Conservation (phyloP, 257 asterid genomes). For the Thymus mandschuricus region DNA sequence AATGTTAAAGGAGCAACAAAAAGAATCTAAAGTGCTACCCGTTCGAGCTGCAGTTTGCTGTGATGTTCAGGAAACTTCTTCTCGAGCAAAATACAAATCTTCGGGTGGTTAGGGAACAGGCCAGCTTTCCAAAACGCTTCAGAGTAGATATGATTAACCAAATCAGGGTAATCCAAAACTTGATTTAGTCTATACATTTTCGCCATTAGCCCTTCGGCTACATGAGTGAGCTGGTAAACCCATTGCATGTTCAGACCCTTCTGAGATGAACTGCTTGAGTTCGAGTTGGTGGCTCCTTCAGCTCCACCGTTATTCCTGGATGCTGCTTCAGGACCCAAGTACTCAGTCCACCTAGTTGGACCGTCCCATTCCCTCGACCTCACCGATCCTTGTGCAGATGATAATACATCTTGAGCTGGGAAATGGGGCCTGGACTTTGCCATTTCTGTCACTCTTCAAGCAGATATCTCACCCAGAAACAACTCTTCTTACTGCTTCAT, state of each 20-base stretch:
- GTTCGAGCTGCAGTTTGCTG: slow-evolving; percentile 94
- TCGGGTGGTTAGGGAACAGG: slow-evolving; percentile 90
- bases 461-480: slow-evolving; percentile 31
- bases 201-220: slow-evolving; percentile 97
- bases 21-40: slow-evolving; percentile 53
- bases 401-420: slow-evolving; percentile 65
- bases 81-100: slow-evolving; percentile 80
- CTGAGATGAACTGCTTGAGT: slow-evolving; percentile 53
- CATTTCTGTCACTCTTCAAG: slow-evolving; percentile 52
- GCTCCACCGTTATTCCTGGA: slow-evolving; percentile 60
- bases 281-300: slow-evolving; percentile 52
- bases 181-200: slow-evolving; percentile 93
- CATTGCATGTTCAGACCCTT: slow-evolving; percentile 98
- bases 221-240: slow-evolving; percentile 94
- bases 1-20: slow-evolving; percentile 17
- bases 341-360: slow-evolving; percentile 92
- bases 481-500: slow-evolving; percentile 44
- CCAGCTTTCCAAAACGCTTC: slow-evolving; percentile 97
- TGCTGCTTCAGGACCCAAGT: slow-evolving; percentile 75
- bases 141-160: slow-evolving; percentile 71
- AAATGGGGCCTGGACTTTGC: slow-evolving; percentile 70
- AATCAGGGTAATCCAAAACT: slow-evolving; percentile 94
- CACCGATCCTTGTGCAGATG: slow-evolving; percentile 60
- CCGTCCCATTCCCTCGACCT: slow-evolving; percentile 92
- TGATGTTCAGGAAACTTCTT: slow-evolving; percentile 98